A percentile compares a stretch with the other conserved stretches of the same genome.
These are phyloP conservation scores for Amylocystis lapponica DNA, from an alignment of 768 basidiomycete genomes.

Conservation along the genomic window DNA sequence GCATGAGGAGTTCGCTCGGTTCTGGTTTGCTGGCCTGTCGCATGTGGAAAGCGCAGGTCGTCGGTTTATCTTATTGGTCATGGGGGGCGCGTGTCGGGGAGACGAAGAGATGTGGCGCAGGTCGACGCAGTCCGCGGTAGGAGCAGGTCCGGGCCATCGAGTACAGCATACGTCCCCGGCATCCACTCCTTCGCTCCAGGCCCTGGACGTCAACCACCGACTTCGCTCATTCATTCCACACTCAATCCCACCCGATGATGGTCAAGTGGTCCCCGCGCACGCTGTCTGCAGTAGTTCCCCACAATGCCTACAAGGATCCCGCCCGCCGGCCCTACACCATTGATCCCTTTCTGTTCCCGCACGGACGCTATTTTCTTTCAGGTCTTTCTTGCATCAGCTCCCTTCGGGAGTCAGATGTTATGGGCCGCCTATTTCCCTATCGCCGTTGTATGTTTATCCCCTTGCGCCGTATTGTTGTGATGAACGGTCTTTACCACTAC, in stretches of 20 bases:
- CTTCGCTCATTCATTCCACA: background rate
- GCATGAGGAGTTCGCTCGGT: conserved; percentile 27
- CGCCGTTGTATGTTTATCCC: conserved; percentile 14
- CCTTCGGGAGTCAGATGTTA: conserved; percentile 1
- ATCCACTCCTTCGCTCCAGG: conserved; percentile 3
- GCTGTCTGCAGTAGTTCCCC: too few relatives aligned
- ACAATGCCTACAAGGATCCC: background rate
- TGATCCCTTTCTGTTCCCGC: conserved; percentile 30
- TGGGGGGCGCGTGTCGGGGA: conserved; percentile 18
- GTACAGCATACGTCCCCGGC: conserved; percentile 3
- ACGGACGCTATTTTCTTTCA: conserved; percentile 81
- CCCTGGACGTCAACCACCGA: conserved; percentile 1
- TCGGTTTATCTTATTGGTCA: conserved; percentile 32
- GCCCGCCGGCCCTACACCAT: background rate
- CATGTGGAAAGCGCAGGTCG: conserved; percentile 31
- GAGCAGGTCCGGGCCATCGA: conserved; percentile 13
- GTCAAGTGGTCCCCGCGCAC: background rate
- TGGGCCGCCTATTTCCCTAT: conserved; percentile 20
- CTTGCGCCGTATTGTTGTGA: conserved; percentile 25
- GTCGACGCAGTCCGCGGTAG: conserved; percentile 10
- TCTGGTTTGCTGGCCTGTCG: conserved; percentile 24
- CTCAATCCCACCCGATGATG: background rate
- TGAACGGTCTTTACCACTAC: conserved; percentile 6
- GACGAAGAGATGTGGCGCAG: conserved; percentile 7
- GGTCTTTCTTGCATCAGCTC: conserved; percentile 17